Evolutionary conservation across 1,139 yeast genomes (phyloP), one percentile per base, ranked within the genome.

Genomic region (Wickerhamomyces sp.): DNA sequence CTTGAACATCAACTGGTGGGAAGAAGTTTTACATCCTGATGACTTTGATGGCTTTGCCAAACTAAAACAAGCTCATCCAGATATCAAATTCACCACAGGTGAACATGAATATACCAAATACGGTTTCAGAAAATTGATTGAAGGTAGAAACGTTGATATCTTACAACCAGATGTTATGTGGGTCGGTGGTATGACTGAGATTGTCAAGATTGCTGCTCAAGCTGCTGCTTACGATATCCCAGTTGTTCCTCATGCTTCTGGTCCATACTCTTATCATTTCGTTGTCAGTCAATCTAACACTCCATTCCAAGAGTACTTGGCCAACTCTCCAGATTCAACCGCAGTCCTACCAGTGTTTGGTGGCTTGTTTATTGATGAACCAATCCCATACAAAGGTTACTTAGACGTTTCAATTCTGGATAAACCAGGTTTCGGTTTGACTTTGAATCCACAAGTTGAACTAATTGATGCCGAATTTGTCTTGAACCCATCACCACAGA

Each of bases 161-260:
- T 60, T 73, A 45, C 78, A 73, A 56, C 78, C 78, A 18, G 78
- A 73, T 56, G 73, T 73, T 43, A 73, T 73, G 78, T 73, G 78
- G 78, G 73, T 72, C 48, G 78, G 78, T 40, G 77, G 78, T 34
- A 56, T 73, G 63, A 72, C 78, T 29, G 78, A 73, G 58, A 59
- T 72, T 37, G 60, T 73, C 46, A 68, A 71, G 53, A 64, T 73
- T 38, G 69, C 75, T 42, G 70, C 69, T 23, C 76, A 72, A 55
- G 78, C 77, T 29, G 75, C 75, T 45, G 77, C 78, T 27, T 73
- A 73, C 52, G 78, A 73, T 52, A 69, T 73, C 40, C 78, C 78
- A 29, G 75, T 73, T 40, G 78, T 73, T 44, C 76, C 77, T 36
- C 78, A 73, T 53, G 78, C 77, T 34, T 68, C 74, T 18, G 78